Evolutionary conservation across 306 rosid genomes (phyloP).

Genomic region (Dicorynia guianensis): DNA sequence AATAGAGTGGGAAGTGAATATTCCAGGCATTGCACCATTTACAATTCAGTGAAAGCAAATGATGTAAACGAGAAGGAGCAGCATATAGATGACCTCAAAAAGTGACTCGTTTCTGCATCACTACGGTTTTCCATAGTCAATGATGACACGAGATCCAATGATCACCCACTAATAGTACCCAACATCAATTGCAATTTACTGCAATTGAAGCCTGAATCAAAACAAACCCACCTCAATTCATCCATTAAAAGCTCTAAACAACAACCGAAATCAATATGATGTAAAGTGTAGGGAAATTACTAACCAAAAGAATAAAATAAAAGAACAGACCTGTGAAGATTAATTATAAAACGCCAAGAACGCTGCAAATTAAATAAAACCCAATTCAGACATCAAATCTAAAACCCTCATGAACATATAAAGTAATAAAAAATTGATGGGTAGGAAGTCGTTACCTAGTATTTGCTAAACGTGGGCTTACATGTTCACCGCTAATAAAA

Average conservation of each 20-base stretch:
- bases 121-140: slow-evolving; percentile 68
- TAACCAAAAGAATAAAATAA: background rate
- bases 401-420: background rate
- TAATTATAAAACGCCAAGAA: background rate
- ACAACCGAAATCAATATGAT: background rate
- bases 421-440: no score
- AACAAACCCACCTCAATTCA: background rate
- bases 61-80: background rate
- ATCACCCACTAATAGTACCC: background rate
- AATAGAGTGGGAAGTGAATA: background rate
- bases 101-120: slow-evolving; percentile 59
- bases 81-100: slow-evolving; percentile 57
- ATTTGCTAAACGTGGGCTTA: background rate
- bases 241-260: background rate
- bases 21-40: background rate
- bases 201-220: slow-evolving; percentile 21
- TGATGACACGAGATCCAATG: slow-evolving; percentile 33
- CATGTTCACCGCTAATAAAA: background rate
- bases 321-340: background rate
- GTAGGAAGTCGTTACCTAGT: slow-evolving; percentile 2
- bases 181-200: slow-evolving; percentile 3
- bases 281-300: background rate
- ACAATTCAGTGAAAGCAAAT: slow-evolving; percentile 13
- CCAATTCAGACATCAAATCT: slow-evolving; percentile 10
- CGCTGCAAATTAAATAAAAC: background rate